phyloP scores from a whole-genome alignment of 805 yeast species.

The Candida takata region DNA sequence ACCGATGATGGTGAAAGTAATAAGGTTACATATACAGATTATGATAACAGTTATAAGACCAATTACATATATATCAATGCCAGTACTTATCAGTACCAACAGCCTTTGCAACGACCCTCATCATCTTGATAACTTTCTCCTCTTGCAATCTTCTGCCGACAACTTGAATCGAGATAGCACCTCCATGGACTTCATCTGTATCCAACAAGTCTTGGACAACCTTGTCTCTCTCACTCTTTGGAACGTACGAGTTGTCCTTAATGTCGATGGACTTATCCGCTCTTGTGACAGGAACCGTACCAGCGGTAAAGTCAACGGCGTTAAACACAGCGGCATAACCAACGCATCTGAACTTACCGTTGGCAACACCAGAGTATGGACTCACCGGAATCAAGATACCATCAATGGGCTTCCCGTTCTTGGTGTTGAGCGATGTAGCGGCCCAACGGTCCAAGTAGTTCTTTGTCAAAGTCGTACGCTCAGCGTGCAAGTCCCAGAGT shows the following conservation, averaged over 20 bases:
- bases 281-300: conserved; percentile 50
- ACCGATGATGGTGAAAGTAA: too few relatives aligned
- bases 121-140: conserved; percentile 48
- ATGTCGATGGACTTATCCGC: conserved; percentile 39
- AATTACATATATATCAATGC: conserved; percentile 1
- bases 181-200: conserved; percentile 46
- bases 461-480: conserved; percentile 33
- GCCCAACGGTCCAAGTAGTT: conserved; percentile 38
- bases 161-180: conserved; percentile 60
- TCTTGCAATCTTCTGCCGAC: conserved; percentile 56
- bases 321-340: conserved; percentile 50
- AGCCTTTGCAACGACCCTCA: conserved; percentile 30
- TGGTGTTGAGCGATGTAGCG: conserved; percentile 27
- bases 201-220: conserved; percentile 40
- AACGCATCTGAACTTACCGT: conserved; percentile 18
- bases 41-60: neutral
- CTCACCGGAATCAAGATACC: conserved; percentile 36
- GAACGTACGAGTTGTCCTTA: conserved; percentile 27
- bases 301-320: conserved; percentile 49
- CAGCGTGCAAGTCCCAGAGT: conserved; percentile 37
- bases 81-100: conserved; percentile 22
- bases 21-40: too few relatives aligned
- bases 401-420: conserved; percentile 37
- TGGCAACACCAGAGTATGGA: conserved; percentile 30
- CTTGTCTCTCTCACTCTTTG: conserved; percentile 34